phyloP scores from a whole-genome alignment of 352 stramenopile species.

The Phytophthora pluvialis region DNA sequence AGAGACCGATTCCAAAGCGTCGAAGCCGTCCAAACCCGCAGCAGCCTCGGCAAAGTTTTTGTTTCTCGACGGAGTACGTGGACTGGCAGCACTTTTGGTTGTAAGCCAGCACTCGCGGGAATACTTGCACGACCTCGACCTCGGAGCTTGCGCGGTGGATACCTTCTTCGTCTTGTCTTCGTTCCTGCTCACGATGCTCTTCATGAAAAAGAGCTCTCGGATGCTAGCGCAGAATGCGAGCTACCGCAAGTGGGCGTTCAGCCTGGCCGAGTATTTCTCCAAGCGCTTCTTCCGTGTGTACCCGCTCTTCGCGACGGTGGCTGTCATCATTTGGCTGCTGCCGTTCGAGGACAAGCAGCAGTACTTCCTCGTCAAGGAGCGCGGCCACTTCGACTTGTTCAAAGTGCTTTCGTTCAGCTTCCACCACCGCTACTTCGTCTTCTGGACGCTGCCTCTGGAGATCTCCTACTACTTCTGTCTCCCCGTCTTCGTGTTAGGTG shows the following conservation, averaged over 20 bases:
- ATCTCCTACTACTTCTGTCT: conserved; percentile 60
- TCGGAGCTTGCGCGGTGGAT: conserved; percentile 42
- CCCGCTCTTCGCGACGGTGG: conserved; percentile 35
- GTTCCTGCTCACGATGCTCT: conserved; percentile 52
- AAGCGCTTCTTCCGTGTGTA: conserved; percentile 52
- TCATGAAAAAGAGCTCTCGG: conserved; percentile 41
- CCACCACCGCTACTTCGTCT: conserved; percentile 47
- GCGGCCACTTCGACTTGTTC: conserved; percentile 42
- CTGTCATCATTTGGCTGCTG: conserved; percentile 36
- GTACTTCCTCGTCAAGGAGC: conserved; percentile 46
- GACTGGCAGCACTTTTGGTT: conserved; percentile 53
- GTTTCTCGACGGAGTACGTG: conserved; percentile 53
- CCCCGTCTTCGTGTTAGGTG: conserved; percentile 37
- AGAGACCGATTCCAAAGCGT: conserved; percentile 8
- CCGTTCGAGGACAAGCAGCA: conserved; percentile 31
- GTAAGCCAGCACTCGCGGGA: conserved; percentile 39
- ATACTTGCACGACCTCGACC: conserved; percentile 36
- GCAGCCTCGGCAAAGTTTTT: conserved; percentile 37
- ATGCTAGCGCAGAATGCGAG: conserved; percentile 32
- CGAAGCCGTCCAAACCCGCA: conserved; percentile 15
- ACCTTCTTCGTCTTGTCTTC: conserved; percentile 54
- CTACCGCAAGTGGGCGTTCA: conserved; percentile 28
- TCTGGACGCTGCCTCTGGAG: conserved; percentile 65
- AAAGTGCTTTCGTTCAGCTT: conserved; percentile 53
- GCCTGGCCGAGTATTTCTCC: conserved; percentile 41